A percentile compares a stretch with the other conserved stretches of the same genome.
phyloP scores from a whole-genome alignment of 331 rosid species.

The Phaseolus coccineus region DNA sequence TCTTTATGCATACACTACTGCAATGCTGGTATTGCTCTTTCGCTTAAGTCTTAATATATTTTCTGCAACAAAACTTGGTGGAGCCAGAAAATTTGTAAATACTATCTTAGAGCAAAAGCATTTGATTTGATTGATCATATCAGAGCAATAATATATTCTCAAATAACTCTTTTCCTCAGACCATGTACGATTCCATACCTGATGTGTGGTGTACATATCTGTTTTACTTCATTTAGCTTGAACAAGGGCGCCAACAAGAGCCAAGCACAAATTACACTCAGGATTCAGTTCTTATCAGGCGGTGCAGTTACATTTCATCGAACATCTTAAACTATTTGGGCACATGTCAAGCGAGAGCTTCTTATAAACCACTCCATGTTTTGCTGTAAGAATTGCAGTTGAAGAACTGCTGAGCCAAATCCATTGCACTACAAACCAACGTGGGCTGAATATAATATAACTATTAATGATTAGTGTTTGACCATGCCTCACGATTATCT shows the following conservation, averaged over 20 bases:
- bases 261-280: constrained; percentile 85
- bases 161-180: constrained; percentile 64
- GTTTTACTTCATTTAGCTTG: constrained; percentile 70
- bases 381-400: constrained; percentile 76
- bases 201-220: constrained; percentile 11
- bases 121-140: neutral
- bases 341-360: constrained; percentile 74
- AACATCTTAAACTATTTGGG: constrained; percentile 65
- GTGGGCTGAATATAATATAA: too few relatives aligned
- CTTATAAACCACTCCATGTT: constrained; percentile 57
- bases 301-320: constrained; percentile 62
- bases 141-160: constrained; percentile 16
- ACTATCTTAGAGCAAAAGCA: neutral
- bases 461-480: too few relatives aligned
- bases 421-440: neutral
- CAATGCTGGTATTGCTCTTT: neutral
- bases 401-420: constrained; percentile 59
- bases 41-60: neutral
- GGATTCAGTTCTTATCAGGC: constrained; percentile 76
- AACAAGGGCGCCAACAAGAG: constrained; percentile 71
- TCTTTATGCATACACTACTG: neutral
- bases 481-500: too few relatives aligned
- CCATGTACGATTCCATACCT: constrained; percentile 63
- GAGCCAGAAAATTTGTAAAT: neutral
- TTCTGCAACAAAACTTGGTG: neutral